phyloP scores from a whole-genome alignment of 176 grass and related monocot species.

The Microstegium vimineum region DNA sequence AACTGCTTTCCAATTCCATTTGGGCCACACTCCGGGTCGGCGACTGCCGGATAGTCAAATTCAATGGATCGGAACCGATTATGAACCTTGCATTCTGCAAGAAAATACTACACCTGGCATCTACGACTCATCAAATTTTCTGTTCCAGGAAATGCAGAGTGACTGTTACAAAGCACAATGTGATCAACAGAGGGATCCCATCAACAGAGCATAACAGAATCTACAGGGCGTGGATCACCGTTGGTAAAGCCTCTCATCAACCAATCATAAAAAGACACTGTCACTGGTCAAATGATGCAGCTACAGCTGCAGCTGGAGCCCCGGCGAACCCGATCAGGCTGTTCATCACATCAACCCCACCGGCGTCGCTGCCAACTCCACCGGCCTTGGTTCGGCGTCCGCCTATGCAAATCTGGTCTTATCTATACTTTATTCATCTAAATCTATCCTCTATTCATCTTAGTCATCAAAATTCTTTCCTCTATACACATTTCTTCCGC shows the following conservation, averaged over 20 bases:
- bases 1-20: background rate
- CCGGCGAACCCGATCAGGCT: slow-evolving; percentile 19
- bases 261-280: background rate
- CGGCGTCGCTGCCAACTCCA: no score
- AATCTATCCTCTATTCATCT: no score
- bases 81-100: background rate
- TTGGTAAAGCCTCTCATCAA: background rate
- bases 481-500: no score
- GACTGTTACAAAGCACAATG: background rate
- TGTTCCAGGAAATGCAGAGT: background rate
- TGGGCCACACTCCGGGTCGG: background rate
- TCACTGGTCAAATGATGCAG: background rate
- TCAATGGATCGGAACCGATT: background rate
- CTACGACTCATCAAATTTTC: background rate
- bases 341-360: background rate
- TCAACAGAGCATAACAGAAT: background rate
- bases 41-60: background rate
- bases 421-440: no score
- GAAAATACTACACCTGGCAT: background rate
- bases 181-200: no score
- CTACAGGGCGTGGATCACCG: background rate
- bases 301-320: background rate
- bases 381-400: no score
- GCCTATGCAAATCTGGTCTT: no score
- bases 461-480: no score